These are phyloP conservation scores for Phalaenopsis aphrodite DNA, from an alignment of 106 monocot genomes.

Conservation along the genomic window DNA sequence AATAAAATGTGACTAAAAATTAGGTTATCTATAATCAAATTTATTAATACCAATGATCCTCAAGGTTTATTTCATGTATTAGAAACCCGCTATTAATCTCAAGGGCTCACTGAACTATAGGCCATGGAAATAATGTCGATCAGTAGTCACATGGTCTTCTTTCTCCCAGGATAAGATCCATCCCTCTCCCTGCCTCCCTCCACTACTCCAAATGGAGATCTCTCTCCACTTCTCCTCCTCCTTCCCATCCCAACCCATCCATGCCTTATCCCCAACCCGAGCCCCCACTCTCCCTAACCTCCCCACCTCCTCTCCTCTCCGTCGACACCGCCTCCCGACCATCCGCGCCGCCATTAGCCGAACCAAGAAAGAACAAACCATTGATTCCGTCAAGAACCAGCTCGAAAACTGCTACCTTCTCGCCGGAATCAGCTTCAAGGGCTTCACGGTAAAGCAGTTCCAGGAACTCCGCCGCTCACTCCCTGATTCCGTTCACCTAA, in stretches of 20 bases:
- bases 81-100: too few relatives aligned
- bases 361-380: slow-evolving; percentile 64
- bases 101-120: too few relatives aligned
- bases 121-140: too few relatives aligned
- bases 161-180: background rate
- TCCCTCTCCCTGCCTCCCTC: background rate
- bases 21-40: too few relatives aligned
- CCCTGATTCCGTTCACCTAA: slow-evolving; percentile 50
- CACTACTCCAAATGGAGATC: slow-evolving; percentile 29
- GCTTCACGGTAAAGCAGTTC: slow-evolving; percentile 78
- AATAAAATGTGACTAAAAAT: too few relatives aligned
- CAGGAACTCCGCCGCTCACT: slow-evolving; percentile 76
- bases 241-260: slow-evolving; percentile 4
- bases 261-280: slow-evolving; percentile 6
- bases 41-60: too few relatives aligned
- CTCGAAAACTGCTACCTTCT: slow-evolving; percentile 83
- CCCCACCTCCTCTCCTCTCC: background rate
- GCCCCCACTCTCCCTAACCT: background rate
- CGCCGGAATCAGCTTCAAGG: slow-evolving; percentile 84
- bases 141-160: too few relatives aligned
- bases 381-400: slow-evolving; percentile 49
- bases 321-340: background rate
- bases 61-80: too few relatives aligned
- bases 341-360: slow-evolving; percentile 88
- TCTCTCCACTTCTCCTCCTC: slow-evolving; percentile 10